Percentiles rank a stretch among this genome's conserved stretches.
Conservation (phyloP, 2,329 filamentous ascomycete species). For the Ceratocystis colombiana region DNA sequence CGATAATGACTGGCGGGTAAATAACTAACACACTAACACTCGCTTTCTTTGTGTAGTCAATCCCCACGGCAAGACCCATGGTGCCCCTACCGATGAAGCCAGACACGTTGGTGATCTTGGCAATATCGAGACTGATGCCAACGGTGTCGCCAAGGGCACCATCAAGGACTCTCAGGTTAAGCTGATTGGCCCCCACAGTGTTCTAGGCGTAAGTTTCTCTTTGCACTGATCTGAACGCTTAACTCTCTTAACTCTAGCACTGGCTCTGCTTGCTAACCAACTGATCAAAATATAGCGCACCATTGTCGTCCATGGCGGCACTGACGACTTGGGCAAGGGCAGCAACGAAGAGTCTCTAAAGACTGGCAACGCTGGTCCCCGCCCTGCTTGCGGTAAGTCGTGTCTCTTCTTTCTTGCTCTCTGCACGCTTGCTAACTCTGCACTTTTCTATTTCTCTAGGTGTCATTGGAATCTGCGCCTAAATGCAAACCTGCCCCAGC, state of each 20-base stretch:
- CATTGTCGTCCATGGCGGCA: slow-evolving; percentile 86
- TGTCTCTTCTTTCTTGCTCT: not conserved
- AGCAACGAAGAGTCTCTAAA: slow-evolving; percentile 91
- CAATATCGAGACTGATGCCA: slow-evolving; percentile 89
- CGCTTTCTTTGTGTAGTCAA: slow-evolving; percentile 56
- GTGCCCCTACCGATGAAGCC: slow-evolving; percentile 67
- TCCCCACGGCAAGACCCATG: slow-evolving; percentile 85
- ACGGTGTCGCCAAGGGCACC: slow-evolving; percentile 80
- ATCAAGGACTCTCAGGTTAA: slow-evolving; percentile 76
- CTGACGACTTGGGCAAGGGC: slow-evolving; percentile 92
- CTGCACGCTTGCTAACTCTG: not conserved
- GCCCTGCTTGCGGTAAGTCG: slow-evolving; percentile 81
- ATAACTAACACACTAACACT: not conserved
- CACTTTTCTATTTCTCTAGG: slow-evolving; percentile 36
- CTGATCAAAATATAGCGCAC: slow-evolving; percentile 55
- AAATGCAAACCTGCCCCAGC: slow-evolving; percentile 33
- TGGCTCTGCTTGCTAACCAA: not conserved
- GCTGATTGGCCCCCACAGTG: slow-evolving; percentile 89
- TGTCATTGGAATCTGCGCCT: slow-evolving; percentile 81
- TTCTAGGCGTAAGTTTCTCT: slow-evolving; percentile 64
- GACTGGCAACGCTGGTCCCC: slow-evolving; percentile 89
- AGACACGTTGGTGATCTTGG: slow-evolving; percentile 97
- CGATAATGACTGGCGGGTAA: not conserved
- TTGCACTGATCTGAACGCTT: not conserved
- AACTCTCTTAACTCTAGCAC: not conserved